Evolutionary conservation across 139 green algal genomes (phyloP).

Genomic region (Haematococcus lacustris): DNA sequence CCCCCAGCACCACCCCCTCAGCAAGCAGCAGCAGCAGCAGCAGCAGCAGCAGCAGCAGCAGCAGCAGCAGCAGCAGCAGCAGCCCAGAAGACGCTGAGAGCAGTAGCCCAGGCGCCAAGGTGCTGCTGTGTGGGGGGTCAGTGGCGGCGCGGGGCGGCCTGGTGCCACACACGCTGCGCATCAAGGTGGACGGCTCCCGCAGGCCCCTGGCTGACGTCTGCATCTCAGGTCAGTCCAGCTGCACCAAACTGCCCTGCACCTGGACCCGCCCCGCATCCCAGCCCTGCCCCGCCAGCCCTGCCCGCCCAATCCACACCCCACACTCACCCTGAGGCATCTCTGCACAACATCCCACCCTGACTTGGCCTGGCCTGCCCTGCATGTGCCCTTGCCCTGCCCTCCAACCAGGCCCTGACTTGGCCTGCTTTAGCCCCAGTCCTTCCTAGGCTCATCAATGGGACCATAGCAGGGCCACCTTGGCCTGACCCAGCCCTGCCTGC

Average conservation of each 20-base stretch:
- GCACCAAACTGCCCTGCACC: background rate
- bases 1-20: background rate
- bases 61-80: constrained; percentile 7
- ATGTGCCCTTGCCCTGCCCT: background rate
- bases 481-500: no score
- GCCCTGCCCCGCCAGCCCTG: background rate
- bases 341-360: background rate
- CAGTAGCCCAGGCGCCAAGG: background rate
- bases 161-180: constrained; percentile 22
- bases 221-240: constrained; percentile 53
- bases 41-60: constrained; percentile 1
- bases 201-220: constrained; percentile 5
- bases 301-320: background rate
- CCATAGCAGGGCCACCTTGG: no score
- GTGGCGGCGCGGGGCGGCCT: constrained; percentile 61
- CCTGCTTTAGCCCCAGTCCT: no score
- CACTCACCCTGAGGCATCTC: background rate
- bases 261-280: no score
- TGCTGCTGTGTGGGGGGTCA: constrained; percentile 21
- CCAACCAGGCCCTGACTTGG: no score
- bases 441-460: no score
- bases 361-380: background rate
- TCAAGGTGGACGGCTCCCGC: constrained; percentile 9
- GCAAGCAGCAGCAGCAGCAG: constrained; percentile 1
- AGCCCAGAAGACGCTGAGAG: background rate